A percentile compares a stretch with the other conserved stretches of the same genome.
Evolutionary conservation across 2,329 filamentous ascomycete genomes (phyloP).

Genomic region (Aspergillus novofumigatus): DNA sequence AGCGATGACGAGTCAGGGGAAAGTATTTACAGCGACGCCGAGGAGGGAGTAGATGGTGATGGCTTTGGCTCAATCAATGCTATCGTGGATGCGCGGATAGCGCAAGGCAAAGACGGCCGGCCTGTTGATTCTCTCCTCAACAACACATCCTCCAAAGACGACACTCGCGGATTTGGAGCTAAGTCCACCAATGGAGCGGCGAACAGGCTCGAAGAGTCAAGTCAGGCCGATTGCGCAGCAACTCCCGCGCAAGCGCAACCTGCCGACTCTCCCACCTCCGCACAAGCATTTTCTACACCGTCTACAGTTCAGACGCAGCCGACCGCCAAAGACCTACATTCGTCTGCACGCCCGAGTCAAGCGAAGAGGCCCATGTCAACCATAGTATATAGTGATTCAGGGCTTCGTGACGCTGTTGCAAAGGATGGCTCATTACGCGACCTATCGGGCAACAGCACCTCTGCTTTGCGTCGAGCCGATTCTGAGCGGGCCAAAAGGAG

Average conservation of each 20-base stretch:
- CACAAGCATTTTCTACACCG: conserved; percentile 7
- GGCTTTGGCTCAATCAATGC: conserved; percentile 50
- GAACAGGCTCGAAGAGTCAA: conserved; percentile 9
- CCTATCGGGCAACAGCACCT: conserved; percentile 5
- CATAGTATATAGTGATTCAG: conserved; percentile 13
- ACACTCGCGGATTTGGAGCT: background rate
- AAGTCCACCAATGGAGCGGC: background rate
- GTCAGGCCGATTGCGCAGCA: conserved; percentile 16
- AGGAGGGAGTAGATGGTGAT: conserved; percentile 40
- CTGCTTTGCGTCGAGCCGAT: background rate
- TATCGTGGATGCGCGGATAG: conserved; percentile 29
- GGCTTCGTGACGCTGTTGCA: conserved; percentile 7
- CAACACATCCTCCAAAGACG: background rate
- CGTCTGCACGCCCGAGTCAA: conserved; percentile 10
- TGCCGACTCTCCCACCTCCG: conserved; percentile 16
- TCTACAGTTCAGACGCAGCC: background rate
- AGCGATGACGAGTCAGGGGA: conserved; percentile 39
- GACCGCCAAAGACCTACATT: background rate
- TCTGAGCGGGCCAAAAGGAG: conserved; percentile 13
- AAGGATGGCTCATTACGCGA: conserved; percentile 1
- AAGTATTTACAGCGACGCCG: conserved; percentile 47
- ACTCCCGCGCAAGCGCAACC: conserved; percentile 17
- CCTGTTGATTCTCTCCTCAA: background rate
- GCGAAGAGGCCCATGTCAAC: conserved; percentile 17
- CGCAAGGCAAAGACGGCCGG: conserved; percentile 5